A percentile compares a stretch with the other conserved stretches of the same genome.
Conservation (phyloP, 1,284 basidiomycete species). For the Tilletia setariae region DNA sequence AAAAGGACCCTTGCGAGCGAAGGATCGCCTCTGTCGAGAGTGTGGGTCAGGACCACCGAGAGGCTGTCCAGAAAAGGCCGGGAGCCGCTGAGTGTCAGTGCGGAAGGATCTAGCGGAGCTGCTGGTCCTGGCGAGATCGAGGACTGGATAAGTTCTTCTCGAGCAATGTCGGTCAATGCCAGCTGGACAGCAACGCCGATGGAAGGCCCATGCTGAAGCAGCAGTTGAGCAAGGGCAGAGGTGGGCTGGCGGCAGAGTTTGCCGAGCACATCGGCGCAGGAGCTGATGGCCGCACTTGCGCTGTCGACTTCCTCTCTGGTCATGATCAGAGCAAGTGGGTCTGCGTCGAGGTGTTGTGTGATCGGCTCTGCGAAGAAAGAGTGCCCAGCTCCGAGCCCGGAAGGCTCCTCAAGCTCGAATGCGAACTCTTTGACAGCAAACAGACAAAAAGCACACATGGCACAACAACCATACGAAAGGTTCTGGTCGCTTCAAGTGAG, state of each 20-base stretch:
- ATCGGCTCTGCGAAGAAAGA: too few relatives aligned
- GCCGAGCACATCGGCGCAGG: slow-evolving; percentile 7
- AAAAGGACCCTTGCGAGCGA: slow-evolving; percentile 32
- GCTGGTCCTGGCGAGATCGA: not conserved
- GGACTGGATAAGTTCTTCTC: not conserved
- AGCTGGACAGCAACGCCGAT: not conserved
- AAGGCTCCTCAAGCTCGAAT: too few relatives aligned
- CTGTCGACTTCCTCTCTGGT: too few relatives aligned
- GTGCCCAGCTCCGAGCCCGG: too few relatives aligned
- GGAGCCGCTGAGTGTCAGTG: not conserved
- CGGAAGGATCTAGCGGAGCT: not conserved
- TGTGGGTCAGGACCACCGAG: slow-evolving; percentile 25
- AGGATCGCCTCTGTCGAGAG: slow-evolving; percentile 35
- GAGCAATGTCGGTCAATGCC: not conserved
- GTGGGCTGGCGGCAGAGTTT: not conserved
- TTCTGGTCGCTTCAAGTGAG: too few relatives aligned
- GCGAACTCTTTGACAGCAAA: too few relatives aligned
- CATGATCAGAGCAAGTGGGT: too few relatives aligned
- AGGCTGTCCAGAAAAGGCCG: not conserved
- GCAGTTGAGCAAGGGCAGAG: not conserved
- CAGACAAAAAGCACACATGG: too few relatives aligned
- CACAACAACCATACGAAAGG: too few relatives aligned
- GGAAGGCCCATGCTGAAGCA: not conserved
- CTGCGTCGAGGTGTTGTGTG: too few relatives aligned
- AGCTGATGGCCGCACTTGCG: not conserved